These are phyloP conservation scores for Diplodia corticola DNA, from an alignment of 2,329 filamentous ascomycete genomes.

Conservation along the genomic window DNA sequence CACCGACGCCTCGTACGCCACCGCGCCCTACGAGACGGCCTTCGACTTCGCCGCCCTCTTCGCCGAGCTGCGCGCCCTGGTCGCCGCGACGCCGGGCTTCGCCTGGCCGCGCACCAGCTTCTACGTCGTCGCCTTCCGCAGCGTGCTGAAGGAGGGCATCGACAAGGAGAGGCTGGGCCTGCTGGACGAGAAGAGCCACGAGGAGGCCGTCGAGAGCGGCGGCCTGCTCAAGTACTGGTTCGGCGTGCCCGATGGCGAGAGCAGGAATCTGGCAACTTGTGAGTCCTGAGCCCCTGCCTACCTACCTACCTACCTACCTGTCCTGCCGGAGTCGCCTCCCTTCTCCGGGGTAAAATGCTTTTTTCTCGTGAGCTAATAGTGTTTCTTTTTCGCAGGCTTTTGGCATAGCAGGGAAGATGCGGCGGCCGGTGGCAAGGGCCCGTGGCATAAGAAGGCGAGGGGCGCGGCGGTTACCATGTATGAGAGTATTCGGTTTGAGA, in stretches of 20 bases:
- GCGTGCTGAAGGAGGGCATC: slow-evolving; percentile 65
- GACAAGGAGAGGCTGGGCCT: slow-evolving; percentile 67
- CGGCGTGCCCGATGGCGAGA: slow-evolving; percentile 66
- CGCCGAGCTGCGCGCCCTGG: slow-evolving; percentile 56
- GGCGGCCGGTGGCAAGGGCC: slow-evolving; percentile 60
- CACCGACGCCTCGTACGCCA: slow-evolving; percentile 55
- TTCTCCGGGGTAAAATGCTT: too few species aligned
- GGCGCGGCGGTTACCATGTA: slow-evolving; percentile 51
- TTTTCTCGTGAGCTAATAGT: slow-evolving; percentile 3
- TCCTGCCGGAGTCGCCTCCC: too few species aligned
- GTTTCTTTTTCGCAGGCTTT: slow-evolving; percentile 54
- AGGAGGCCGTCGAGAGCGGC: slow-evolving; percentile 75
- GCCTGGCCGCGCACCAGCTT: slow-evolving; percentile 66
- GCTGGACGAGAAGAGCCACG: slow-evolving; percentile 76
- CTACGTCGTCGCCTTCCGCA: slow-evolving; percentile 84
- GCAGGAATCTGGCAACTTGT: slow-evolving; percentile 77
- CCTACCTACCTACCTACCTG: too few species aligned
- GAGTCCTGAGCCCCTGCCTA: too few species aligned
- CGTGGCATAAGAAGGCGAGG: slow-evolving; percentile 58
- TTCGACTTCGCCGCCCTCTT: slow-evolving; percentile 77
- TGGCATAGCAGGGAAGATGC: slow-evolving; percentile 61
- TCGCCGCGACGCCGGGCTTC: slow-evolving; percentile 49
- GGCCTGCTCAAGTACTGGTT: slow-evolving; percentile 95
- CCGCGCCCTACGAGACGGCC: slow-evolving; percentile 79
- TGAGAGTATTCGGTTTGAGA: slow-evolving; percentile 44